phyloP scores from a whole-genome alignment of 1,139 yeast genomes.

The Suhomyces coccinellae region DNA sequence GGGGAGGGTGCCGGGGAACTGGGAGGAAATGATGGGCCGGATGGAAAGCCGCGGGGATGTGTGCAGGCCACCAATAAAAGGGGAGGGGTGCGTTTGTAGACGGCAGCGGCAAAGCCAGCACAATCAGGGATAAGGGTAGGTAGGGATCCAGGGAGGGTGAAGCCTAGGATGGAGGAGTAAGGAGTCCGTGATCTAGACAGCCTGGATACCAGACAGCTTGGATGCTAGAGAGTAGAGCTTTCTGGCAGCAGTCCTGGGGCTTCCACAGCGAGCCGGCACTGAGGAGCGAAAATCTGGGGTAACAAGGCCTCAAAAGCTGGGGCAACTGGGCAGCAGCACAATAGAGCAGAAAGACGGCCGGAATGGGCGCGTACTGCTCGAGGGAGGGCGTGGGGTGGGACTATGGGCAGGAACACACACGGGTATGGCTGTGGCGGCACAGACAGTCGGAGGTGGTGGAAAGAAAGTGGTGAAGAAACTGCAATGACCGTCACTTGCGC shows the following conservation, averaged over 20 bases:
- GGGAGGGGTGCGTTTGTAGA: not conserved
- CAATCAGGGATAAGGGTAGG: not conserved
- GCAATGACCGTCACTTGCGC: not conserved
- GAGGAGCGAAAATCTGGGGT: constrained; percentile 2
- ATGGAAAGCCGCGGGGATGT: constrained; percentile 1
- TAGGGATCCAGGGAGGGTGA: not conserved
- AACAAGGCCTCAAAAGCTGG: not conserved
- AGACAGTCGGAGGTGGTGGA: not conserved
- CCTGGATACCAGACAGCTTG: no score
- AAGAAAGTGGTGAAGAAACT: not conserved
- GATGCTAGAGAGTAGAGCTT: no score
- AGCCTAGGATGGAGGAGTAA: no score
- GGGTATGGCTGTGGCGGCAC: no score
- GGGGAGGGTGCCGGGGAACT: not conserved
- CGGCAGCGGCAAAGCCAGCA: not conserved
- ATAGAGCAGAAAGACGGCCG: no score
- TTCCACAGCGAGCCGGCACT: no score
- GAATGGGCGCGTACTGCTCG: no score
- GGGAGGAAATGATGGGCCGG: not conserved
- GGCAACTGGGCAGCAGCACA: no score
- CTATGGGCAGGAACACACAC: no score
- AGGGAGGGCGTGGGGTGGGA: no score
- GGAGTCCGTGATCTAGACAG: no score
- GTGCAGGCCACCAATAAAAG: constrained; percentile 3
- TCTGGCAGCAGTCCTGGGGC: no score